These are phyloP conservation scores for Tylopilus rubrobrunneus DNA, from an alignment of 768 basidiomycete species.

Conservation along the genomic window DNA sequence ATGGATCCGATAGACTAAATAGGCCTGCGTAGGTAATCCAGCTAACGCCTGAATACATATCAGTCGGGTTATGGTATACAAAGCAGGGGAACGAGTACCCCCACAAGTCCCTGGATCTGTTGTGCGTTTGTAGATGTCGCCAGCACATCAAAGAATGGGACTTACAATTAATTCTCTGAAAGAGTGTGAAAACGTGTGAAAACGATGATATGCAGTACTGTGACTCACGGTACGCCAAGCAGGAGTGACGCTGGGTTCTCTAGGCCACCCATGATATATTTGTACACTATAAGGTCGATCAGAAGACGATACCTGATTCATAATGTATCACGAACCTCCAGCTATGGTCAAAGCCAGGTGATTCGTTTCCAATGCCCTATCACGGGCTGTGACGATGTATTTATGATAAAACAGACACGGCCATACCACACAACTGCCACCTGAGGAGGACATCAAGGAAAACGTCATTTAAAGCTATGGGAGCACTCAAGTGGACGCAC, in stretches of 20 bases:
- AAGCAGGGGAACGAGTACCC: neutral
- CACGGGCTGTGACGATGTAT: neutral
- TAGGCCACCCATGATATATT: neutral
- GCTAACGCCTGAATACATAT: neutral
- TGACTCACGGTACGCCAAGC: neutral
- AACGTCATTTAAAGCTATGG: too few relatives aligned
- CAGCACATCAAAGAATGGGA: neutral
- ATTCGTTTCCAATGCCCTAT: neutral
- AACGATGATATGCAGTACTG: accelerated
- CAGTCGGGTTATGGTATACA: neutral
- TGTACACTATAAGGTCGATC: neutral
- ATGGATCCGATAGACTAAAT: constrained; percentile 10
- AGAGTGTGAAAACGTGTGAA: neutral
- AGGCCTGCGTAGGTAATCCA: neutral
- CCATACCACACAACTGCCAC: constrained; percentile 7
- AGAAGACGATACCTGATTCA: neutral
- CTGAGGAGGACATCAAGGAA: neutral
- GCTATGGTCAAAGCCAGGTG: neutral
- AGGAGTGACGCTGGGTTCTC: neutral
- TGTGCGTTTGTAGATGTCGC: neutral
- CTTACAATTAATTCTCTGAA: constrained; percentile 12
- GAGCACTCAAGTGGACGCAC: too few relatives aligned
- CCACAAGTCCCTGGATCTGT: constrained; percentile 2
- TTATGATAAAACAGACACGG: too few relatives aligned
- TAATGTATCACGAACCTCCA: constrained; percentile 4